Evolutionary conservation across 768 basidiomycete genomes (phyloP), one percentile per base, ranked within the genome.

Genomic region (Psilocybe subaeruginosa): DNA sequence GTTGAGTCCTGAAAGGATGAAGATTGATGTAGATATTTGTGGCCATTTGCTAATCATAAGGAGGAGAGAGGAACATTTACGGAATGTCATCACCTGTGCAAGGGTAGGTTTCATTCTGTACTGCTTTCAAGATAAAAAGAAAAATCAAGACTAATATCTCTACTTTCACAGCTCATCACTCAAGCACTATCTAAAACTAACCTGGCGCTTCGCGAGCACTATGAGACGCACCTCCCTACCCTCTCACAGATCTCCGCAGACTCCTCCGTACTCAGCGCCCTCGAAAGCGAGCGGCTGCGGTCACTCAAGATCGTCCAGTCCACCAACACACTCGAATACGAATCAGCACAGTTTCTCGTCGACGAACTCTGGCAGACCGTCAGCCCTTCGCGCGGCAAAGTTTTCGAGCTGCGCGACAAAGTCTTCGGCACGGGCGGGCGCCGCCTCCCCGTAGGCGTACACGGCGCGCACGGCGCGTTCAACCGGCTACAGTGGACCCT

Each of bases 21-120:
- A 81, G 53, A 85, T 91, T 45, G 92, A 93, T 66, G 92, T 92
- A 39, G 90, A 89, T 66, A 78, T 93, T 14, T 88, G 88, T 68
- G 90, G 89, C 3, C 88, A 93, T 68, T 70, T 90, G 50, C 77
- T 93, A 19, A 82, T 89, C 64, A 85, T 92, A 85, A 77, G 76
- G 35, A 77, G 91, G 46, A 80, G 91, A 66, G 87, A 88, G 69
- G 77, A 79, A 60, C 91, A 93, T 71, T 76, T 93, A 37, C 77
- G 76, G 56, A 88, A 90, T 68, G 85, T 91, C 31, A 68, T 87
- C 11, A 76, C 80, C 16, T 87, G 85, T 66, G 77, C 91, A 35
- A 77, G 84, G 69, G 90, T 83, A 67, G 27, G 4, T 47, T 47
- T 23, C n/a, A 39, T 27, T 30, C 5, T 51, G 29, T 52, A 29